Conservation (phyloP, 1,284 basidiomycete genomes). For the Afroboletus lepidellus region DNA sequence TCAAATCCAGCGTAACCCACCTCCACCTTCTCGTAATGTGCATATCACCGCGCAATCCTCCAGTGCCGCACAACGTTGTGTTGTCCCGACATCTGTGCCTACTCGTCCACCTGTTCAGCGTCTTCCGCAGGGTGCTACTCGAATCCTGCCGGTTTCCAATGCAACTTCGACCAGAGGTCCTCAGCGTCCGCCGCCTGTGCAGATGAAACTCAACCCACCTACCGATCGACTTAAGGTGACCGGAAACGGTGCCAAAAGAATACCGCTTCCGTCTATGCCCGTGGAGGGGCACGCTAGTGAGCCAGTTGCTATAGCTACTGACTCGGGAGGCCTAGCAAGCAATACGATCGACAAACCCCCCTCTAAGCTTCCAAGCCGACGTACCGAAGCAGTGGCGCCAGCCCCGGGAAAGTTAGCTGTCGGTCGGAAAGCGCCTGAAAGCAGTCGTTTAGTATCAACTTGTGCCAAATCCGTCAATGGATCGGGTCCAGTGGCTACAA, state of each 20-base stretch:
- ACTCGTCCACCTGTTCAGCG: slow-evolving; percentile 13
- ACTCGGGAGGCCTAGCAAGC: background rate
- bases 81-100: slow-evolving; percentile 14
- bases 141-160: slow-evolving; percentile 9
- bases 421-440: slow-evolving; percentile 12
- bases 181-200: slow-evolving; percentile 28
- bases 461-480: slow-evolving; percentile 12
- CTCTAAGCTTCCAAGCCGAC: slow-evolving; percentile 15
- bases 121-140: slow-evolving; percentile 7
- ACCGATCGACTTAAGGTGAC: slow-evolving; percentile 21
- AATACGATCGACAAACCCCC: slow-evolving; percentile 4
- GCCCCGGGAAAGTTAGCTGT: slow-evolving; percentile 3
- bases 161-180: slow-evolving; percentile 21
- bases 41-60: slow-evolving; percentile 23
- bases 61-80: slow-evolving; percentile 20
- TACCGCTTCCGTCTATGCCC: slow-evolving; percentile 31
- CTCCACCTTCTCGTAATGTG: slow-evolving; percentile 18
- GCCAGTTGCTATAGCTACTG: slow-evolving; percentile 1
- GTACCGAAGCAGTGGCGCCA: background rate
- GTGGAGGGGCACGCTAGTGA: slow-evolving; percentile 2
- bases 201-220: slow-evolving; percentile 27
- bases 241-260: slow-evolving; percentile 37
- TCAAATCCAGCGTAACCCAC: slow-evolving; percentile 20
- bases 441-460: slow-evolving; percentile 4
- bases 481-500: background rate